Evolutionary conservation across 2,329 filamentous ascomycete genomes (phyloP).

Genomic region (Dothideomycetes sp.): DNA sequence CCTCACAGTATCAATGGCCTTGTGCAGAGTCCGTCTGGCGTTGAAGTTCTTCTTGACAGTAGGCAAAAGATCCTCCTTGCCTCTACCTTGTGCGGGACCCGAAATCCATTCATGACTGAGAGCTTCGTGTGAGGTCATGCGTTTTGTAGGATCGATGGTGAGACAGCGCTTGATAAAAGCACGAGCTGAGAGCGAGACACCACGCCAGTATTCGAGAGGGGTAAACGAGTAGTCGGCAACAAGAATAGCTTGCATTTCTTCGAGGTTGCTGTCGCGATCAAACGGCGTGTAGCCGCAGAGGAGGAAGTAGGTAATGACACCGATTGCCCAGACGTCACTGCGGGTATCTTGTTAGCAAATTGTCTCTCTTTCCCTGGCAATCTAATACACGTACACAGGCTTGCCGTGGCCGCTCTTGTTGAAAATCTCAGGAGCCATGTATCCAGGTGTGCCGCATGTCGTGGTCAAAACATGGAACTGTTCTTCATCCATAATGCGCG

Average conservation of each 20-base stretch:
- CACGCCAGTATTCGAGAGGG: constrained; percentile 91
- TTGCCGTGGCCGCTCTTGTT: constrained; percentile 98
- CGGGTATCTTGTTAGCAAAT: too few relatives aligned
- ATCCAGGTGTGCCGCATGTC: constrained; percentile 93
- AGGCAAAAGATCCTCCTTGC: constrained; percentile 48
- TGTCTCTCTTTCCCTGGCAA: neutral
- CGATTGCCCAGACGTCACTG: constrained; percentile 91
- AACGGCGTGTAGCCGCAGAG: constrained; percentile 98
- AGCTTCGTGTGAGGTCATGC: constrained; percentile 83
- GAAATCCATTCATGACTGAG: constrained; percentile 58
- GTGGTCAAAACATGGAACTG: constrained; percentile 97
- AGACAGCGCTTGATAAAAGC: constrained; percentile 89
- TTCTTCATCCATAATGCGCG: constrained; percentile 97
- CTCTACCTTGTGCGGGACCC: constrained; percentile 41
- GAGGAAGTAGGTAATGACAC: constrained; percentile 97
- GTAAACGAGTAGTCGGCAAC: constrained; percentile 95
- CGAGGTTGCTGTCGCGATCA: constrained; percentile 91
- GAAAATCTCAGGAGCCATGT: constrained; percentile 99
- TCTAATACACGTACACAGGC: constrained; percentile 55
- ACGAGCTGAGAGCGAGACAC: constrained; percentile 71
- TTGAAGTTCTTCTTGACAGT: constrained; percentile 65
- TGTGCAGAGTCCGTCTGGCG: constrained; percentile 54
- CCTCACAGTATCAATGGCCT: constrained; percentile 58
- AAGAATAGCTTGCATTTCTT: constrained; percentile 98
- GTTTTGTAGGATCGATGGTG: constrained; percentile 75